Base-by-base conservation (phyloP, 306 rosid species). In the Vigna hirtella region DNA sequence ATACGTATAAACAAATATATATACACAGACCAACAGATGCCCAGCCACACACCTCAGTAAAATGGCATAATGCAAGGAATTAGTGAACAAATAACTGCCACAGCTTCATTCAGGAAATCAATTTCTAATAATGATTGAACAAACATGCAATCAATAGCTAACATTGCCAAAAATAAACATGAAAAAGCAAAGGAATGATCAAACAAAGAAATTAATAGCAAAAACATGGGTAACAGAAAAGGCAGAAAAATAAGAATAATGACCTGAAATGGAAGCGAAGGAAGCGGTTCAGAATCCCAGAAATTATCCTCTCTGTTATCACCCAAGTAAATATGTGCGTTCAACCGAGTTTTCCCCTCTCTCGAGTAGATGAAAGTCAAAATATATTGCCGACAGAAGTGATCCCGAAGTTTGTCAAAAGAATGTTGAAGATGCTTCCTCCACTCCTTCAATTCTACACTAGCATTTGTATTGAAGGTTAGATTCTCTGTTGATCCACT, bases 261-360 rank as follows among this genome's bases (percentile, higher is more conserved):
- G 64, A 93, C 99, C 99, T 95, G 99, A 90, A 95, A 95, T 50
- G 99, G 99, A 86, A 95, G 99, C 0, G 99, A 95, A 73, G 99
- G 99, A 78, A 88, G 83, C 38, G 89, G 93, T 22, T 73, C 87
- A 76, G 96, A 80, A 30, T 78, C 97, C 96, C 87, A 76, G 81
- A 83, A 80, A 81, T 77, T 78, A 85, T 92, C 90, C 48, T 93
- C 94, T 67, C 78, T 89, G 62, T 85, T 84, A 83, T 83, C 90
- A 80, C 63, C 82, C 77, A 90, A 70, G 90, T 95, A 93, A 63
- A 95, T 91, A 34, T 87, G 89, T 45, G 98, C 99, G 87, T 91
- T 81, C 84, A 95, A 79, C 77, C 87, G 83, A 66, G 99, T 95
- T 80, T 85, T 89, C 38, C 98, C 99, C 84, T 95, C 99, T 87